Evolutionary conservation across 192 early-diverging fungal genomes (phyloP).

Genomic region (Pilaira anomala): DNA sequence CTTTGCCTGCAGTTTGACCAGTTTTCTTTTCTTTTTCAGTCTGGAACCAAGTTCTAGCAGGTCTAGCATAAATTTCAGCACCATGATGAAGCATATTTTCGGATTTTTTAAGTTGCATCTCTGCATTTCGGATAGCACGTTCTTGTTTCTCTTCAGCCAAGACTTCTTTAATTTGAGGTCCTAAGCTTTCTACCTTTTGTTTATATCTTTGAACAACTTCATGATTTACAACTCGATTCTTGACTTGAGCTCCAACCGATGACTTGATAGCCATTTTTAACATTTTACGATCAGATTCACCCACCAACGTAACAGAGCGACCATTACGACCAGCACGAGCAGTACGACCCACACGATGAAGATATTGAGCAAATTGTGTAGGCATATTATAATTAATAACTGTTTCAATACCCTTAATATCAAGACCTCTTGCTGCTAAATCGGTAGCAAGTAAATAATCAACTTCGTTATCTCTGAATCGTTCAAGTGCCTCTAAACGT

Average conservation of each 20-base stretch:
- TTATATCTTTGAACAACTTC: constrained; percentile 78
- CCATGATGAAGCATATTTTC: constrained; percentile 81
- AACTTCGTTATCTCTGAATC: constrained; percentile 81
- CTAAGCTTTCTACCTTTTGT: constrained; percentile 64
- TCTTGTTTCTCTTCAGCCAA: constrained; percentile 77
- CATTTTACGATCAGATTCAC: constrained; percentile 91
- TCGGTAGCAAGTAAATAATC: constrained; percentile 95
- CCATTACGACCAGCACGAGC: constrained; percentile 88
- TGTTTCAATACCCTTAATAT: constrained; percentile 93
- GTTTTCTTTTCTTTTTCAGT: constrained; percentile 67
- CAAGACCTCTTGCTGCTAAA: constrained; percentile 93
- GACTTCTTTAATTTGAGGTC: constrained; percentile 62
- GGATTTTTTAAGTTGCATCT: constrained; percentile 88
- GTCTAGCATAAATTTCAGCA: constrained; percentile 85
- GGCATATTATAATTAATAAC: constrained; percentile 99
- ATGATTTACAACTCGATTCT: constrained; percentile 84
- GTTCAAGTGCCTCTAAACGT: constrained; percentile 85
- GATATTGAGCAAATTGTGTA: constrained; percentile 83
- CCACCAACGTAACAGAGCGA: constrained; percentile 83
- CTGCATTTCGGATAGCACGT: constrained; percentile 72
- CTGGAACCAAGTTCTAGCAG: constrained; percentile 95
- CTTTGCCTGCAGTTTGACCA: constrained; percentile 49
- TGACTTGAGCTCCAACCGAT: constrained; percentile 68
- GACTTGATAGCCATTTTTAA: constrained; percentile 92
- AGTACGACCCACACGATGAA: constrained; percentile 95